Percentiles rank a stretch among this genome's conserved stretches.
phyloP scores from a whole-genome alignment of 2,329 filamentous ascomycete genomes.

The Fusarium duplospermum region DNA sequence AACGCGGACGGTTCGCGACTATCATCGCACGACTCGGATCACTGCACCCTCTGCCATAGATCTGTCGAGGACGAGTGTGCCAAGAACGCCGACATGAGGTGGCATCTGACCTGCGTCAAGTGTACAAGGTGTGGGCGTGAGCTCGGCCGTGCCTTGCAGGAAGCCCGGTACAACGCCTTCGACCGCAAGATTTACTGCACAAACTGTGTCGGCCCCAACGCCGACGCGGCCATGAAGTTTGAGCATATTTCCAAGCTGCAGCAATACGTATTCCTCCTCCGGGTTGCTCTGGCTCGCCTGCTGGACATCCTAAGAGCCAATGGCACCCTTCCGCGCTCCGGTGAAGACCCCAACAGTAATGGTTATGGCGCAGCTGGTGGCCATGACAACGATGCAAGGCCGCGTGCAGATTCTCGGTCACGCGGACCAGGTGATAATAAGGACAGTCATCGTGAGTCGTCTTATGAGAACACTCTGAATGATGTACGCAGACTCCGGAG shows the following conservation, averaged over 20 bases:
- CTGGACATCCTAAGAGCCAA: conserved; percentile 87
- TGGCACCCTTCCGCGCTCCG: conserved; percentile 81
- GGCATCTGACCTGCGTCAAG: conserved; percentile 85
- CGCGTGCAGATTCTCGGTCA: conserved; percentile 41
- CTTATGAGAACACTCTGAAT: conserved; percentile 94
- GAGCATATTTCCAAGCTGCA: conserved; percentile 85
- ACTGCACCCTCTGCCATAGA: conserved; percentile 83
- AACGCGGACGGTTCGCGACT: conserved; percentile 74
- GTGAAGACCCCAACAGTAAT: conserved; percentile 71
- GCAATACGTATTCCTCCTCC: conserved; percentile 93
- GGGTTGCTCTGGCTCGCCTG: conserved; percentile 89
- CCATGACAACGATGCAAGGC: conserved; percentile 69
- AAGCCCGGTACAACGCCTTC: conserved; percentile 76
- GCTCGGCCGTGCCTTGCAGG: conserved; percentile 73
- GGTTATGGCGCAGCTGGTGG: conserved; percentile 40
- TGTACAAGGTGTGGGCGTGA: conserved; percentile 76
- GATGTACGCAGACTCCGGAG: conserved; percentile 93
- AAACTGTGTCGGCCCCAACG: conserved; percentile 69
- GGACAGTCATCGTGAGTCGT: conserved; percentile 75
- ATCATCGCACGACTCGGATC: conserved; percentile 82
- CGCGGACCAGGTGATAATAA: conserved; percentile 42
- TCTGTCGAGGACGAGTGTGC: conserved; percentile 96
- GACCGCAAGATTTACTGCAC: conserved; percentile 79
- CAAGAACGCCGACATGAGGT: conserved; percentile 78
- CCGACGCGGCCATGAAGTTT: conserved; percentile 68